phyloP scores from a whole-genome alignment of 2,329 filamentous ascomycete genomes.

The Xylaria sp. region DNA sequence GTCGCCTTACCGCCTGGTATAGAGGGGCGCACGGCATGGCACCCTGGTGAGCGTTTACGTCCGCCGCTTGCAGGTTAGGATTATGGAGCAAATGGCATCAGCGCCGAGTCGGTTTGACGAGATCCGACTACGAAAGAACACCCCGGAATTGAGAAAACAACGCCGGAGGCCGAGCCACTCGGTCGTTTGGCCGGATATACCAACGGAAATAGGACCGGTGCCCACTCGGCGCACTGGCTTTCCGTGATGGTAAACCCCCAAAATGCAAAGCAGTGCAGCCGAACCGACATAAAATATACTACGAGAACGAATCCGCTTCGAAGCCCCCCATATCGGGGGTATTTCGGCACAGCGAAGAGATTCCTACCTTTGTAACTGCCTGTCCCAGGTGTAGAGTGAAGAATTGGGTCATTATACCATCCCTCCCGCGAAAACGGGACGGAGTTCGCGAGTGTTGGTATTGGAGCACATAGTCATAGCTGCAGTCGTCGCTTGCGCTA shows the following conservation, averaged over 20 bases:
- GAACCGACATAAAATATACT: too few relatives aligned
- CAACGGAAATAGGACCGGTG: not conserved
- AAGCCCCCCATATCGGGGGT: too few relatives aligned
- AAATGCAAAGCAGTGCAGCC: too few relatives aligned
- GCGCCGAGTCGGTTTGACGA: slow-evolving; percentile 12
- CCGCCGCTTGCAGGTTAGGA: not conserved
- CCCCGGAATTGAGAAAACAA: not conserved
- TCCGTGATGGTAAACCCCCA: not conserved
- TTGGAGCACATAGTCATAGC: not conserved
- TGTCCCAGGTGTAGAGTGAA: too few relatives aligned
- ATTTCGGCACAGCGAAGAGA: too few relatives aligned
- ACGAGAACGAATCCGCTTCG: too few relatives aligned
- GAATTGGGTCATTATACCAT: not conserved
- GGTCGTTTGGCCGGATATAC: not conserved
- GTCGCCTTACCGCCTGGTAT: too few relatives aligned
- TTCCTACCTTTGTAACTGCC: too few relatives aligned
- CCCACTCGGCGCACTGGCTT: not conserved
- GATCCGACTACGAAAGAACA: not conserved
- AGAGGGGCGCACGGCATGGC: too few relatives aligned
- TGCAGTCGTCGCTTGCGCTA: slow-evolving; percentile 12
- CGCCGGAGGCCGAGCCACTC: not conserved
- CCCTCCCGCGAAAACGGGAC: not conserved
- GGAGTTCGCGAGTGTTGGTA: not conserved
- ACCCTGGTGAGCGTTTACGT: too few relatives aligned
- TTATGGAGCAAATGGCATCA: not conserved